A percentile compares a stretch with the other conserved stretches of the same genome.
These are phyloP conservation scores for Pseudophaeomoniella oleicola DNA, from an alignment of 2,329 filamentous ascomycete genomes.

Conservation along the genomic window DNA sequence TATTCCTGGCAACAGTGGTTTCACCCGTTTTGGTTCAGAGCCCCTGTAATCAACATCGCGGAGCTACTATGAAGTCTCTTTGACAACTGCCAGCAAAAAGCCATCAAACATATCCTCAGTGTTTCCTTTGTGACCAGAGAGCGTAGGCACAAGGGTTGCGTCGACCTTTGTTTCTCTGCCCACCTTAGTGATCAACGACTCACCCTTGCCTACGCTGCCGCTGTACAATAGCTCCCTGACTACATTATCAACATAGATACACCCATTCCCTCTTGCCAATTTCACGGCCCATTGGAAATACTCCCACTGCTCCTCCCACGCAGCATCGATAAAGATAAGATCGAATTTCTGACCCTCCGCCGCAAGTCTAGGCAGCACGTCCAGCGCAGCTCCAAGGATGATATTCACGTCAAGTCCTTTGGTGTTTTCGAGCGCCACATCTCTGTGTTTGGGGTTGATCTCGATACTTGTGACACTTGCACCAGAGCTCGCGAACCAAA, in stretches of 20 bases:
- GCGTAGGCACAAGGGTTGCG: neutral
- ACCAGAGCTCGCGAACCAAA: constrained; percentile 33
- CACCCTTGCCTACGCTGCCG: too few relatives aligned
- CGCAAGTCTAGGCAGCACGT: constrained; percentile 25
- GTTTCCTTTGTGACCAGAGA: too few relatives aligned
- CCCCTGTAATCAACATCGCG: too few relatives aligned
- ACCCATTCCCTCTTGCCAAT: constrained; percentile 24
- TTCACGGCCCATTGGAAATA: constrained; percentile 33
- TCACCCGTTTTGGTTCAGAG: too few relatives aligned
- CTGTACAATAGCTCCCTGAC: neutral
- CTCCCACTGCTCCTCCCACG: constrained; percentile 33
- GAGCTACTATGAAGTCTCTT: too few relatives aligned
- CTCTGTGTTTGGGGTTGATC: constrained; percentile 28
- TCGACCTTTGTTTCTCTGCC: neutral
- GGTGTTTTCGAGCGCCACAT: constrained; percentile 33
- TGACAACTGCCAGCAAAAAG: neutral
- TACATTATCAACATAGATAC: constrained; percentile 38
- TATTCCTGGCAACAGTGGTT: too few relatives aligned
- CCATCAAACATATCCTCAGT: neutral
- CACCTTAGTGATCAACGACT: neutral
- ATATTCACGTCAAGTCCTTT: constrained; percentile 25
- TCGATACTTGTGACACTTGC: constrained; percentile 37
- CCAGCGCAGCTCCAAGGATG: constrained; percentile 28
- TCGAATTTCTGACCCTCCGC: constrained; percentile 31
- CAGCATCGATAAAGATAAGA: constrained; percentile 40